Base-by-base conservation (phyloP, 2,329 filamentous ascomycete species). In the Aspergillus caelatus region DNA sequence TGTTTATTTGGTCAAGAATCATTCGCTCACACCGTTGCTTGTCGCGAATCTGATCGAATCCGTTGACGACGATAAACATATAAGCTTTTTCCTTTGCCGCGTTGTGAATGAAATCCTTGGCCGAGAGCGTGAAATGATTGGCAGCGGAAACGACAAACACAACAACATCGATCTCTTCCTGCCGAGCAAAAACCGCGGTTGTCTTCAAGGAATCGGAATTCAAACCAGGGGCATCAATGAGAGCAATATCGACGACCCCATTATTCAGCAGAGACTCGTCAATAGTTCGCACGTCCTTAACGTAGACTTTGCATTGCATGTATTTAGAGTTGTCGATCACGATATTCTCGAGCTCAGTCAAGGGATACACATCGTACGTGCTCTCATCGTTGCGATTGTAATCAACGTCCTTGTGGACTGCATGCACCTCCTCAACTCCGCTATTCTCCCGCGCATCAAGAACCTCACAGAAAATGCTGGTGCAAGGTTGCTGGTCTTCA, bases 11-110 rank as follows among this genome's bases (percentile, higher is more conserved):
- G 71, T 97, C 93, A 63, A 99, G 78, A 57, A 99, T 95, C 87
- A 93, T 91, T 74, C 95, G 93, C 77, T 97, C 88, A 77, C 94
- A 98, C 63, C 94, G 86, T 64, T 92, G 85, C 81, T 97, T 95
- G 78, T 98, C 94, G 67, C 91, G 86, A 71, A 99, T 98, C 65
- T 91, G 91, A 78, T 99, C 95, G 72, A 93, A 99, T 21, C 94
- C 94, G 75, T 99, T 99, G 69, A 99, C 95, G 16, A 99, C 95
- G 78, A 99, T 96, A 78, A 99, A 99, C 66, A 99, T 94, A 75
- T 99, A 99, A 0, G 95, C 94, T 80, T 99, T 99, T 75, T 99
- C 95, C 46, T 94, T 89, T 0, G 95, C 95, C 1, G 95, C 95
- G 57, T 94, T 94, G 84, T 92, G 91, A 66, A 99, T 97, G 74